A percentile compares a stretch with the other conserved stretches of the same genome.
phyloP scores from a whole-genome alignment of 805 yeast genomes.

The Ogataea siamensis region DNA sequence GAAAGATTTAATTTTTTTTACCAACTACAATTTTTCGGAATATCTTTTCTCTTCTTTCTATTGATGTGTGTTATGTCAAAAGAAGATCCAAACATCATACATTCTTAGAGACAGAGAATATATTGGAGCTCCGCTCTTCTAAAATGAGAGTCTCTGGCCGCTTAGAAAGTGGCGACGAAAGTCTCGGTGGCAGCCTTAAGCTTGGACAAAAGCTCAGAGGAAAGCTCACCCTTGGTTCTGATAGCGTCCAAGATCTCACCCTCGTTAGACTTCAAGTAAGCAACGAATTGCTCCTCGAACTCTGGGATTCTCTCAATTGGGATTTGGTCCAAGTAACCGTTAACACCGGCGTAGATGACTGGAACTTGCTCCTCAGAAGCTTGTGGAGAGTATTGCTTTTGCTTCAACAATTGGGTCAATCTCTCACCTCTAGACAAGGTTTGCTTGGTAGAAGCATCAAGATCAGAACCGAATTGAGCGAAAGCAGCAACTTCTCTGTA shows the following conservation, averaged over 20 bases:
- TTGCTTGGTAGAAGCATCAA: slow-evolving; percentile 99
- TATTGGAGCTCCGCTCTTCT: slow-evolving; percentile 16
- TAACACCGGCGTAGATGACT: slow-evolving; percentile 98
- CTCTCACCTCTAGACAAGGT: slow-evolving; percentile 99
- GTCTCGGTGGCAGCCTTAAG: slow-evolving; percentile 90
- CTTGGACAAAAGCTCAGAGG: slow-evolving; percentile 81
- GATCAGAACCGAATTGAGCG: slow-evolving; percentile 99
- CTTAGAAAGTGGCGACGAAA: slow-evolving; percentile 85
- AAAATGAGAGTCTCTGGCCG: slow-evolving; percentile 14
- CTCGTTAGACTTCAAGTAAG: slow-evolving; percentile 90
- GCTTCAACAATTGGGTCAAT: slow-evolving; percentile 97
- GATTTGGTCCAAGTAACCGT: slow-evolving; percentile 93
- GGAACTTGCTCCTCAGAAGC: slow-evolving; percentile 99
- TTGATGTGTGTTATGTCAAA: slow-evolving; percentile 21
- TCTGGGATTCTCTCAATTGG: slow-evolving; percentile 83
- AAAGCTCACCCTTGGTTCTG: slow-evolving; percentile 84
- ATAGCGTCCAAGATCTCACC: slow-evolving; percentile 79
- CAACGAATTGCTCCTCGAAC: slow-evolving; percentile 89
- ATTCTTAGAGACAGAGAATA: slow-evolving; percentile 14
- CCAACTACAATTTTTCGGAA: slow-evolving; percentile 14
- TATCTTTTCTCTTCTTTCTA: slow-evolving; percentile 21
- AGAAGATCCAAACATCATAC: slow-evolving; percentile 24
- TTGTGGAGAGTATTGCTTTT: slow-evolving; percentile 94
- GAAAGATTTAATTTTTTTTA: neutral
- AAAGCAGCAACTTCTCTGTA: slow-evolving; percentile 99